A percentile compares a stretch with the other conserved stretches of the same genome.
phyloP scores from a whole-genome alignment of 2,329 filamentous ascomycete genomes.

The Sordariomycetes sp. region DNA sequence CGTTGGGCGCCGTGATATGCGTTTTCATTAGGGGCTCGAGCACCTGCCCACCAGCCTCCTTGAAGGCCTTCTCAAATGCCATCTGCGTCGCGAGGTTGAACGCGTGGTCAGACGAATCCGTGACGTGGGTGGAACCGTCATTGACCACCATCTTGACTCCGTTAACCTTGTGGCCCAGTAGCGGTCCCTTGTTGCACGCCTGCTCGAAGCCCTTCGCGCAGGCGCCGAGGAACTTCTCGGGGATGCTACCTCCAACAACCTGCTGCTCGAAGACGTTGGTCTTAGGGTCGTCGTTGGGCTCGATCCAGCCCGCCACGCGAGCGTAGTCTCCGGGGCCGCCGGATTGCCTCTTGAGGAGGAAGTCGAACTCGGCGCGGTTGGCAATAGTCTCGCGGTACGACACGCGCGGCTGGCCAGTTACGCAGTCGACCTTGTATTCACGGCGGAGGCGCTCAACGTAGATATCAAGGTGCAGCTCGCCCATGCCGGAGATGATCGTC shows the following conservation, averaged over 20 bases:
- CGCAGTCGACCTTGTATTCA: slow-evolving; percentile 92
- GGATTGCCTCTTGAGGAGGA: slow-evolving; percentile 86
- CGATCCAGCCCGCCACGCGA: slow-evolving; percentile 81
- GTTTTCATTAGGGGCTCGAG: slow-evolving; percentile 98
- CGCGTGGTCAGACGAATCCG: slow-evolving; percentile 91
- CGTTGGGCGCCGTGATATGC: slow-evolving; percentile 84
- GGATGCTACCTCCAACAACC: slow-evolving; percentile 79
- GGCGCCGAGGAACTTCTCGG: slow-evolving; percentile 89
- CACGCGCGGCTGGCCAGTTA: slow-evolving; percentile 92
- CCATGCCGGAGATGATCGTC: slow-evolving; percentile 98
- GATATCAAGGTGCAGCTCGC: slow-evolving; percentile 90
- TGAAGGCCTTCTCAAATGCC: slow-evolving; percentile 91
- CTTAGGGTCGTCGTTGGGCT: slow-evolving; percentile 62
- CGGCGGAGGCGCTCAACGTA: slow-evolving; percentile 94
- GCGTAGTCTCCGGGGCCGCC: slow-evolving; percentile 94
- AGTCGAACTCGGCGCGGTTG: slow-evolving; percentile 71
- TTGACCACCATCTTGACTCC: slow-evolving; percentile 85
- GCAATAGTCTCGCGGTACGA: slow-evolving; percentile 93
- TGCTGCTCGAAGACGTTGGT: slow-evolving; percentile 78
- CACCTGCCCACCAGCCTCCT: slow-evolving; percentile 65
- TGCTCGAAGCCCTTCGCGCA: slow-evolving; percentile 90
- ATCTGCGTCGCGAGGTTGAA: slow-evolving; percentile 93
- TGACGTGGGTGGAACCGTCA: slow-evolving; percentile 93
- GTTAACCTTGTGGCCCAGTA: slow-evolving; percentile 86
- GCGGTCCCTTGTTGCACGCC: slow-evolving; percentile 72